These are phyloP conservation scores for Bassia scoparia DNA, from an alignment of 148 eudicot genomes.

Conservation along the genomic window DNA sequence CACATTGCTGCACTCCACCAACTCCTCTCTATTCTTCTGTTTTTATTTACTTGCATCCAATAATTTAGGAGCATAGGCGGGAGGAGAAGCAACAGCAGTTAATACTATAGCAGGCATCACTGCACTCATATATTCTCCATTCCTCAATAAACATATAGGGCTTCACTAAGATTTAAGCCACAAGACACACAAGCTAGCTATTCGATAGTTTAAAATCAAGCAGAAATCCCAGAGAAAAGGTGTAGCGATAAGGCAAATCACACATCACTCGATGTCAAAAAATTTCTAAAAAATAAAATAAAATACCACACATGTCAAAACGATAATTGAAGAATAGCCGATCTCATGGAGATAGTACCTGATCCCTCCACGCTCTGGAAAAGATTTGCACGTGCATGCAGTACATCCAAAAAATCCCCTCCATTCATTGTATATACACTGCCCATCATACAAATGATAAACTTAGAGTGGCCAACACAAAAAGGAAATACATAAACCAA, in stretches of 20 bases:
- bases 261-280: too few relatives aligned
- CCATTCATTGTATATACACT: slow-evolving; percentile 83
- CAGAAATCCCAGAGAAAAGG: not conserved
- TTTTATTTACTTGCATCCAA: not conserved
- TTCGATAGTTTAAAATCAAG: not conserved
- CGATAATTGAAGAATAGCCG: slow-evolving; percentile 39
- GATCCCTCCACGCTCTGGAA: slow-evolving; percentile 56
- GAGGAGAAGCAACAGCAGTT: not conserved
- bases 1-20: not conserved
- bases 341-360: slow-evolving; percentile 51
- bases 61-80: not conserved
- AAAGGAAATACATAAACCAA: too few relatives aligned
- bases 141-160: too few relatives aligned
- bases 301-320: not conserved
- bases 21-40: not conserved
- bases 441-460: slow-evolving; percentile 24
- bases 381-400: slow-evolving; percentile 56
- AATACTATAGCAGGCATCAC: not conserved
- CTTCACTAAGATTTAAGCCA: not conserved
- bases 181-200: not conserved
- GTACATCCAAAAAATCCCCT: slow-evolving; percentile 63
- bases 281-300: too few relatives aligned
- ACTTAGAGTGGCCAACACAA: too few relatives aligned
- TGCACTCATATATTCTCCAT: not conserved
- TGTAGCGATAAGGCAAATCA: too few relatives aligned